phyloP scores from a whole-genome alignment of 129 eudicot genomes.

The Pittosporum tobira region DNA sequence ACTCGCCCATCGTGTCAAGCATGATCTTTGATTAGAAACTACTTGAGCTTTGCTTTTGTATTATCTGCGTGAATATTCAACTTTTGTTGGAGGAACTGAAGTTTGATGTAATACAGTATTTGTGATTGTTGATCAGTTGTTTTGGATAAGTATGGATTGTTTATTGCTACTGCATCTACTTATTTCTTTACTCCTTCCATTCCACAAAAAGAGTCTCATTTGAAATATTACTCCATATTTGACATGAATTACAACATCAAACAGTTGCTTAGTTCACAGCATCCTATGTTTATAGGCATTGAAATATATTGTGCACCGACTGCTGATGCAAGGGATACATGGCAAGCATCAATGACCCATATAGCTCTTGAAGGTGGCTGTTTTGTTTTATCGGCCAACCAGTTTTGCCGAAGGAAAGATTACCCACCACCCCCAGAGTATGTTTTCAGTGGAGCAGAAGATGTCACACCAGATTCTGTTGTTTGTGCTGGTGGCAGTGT shows the following conservation, averaged over 20 bases:
- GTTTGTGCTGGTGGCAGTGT: slow-evolving; percentile 97
- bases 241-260: not conserved
- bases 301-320: slow-evolving; percentile 99
- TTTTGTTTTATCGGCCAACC: slow-evolving; percentile 87
- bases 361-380: slow-evolving; percentile 99
- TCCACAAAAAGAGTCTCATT: too few species aligned
- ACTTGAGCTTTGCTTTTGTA: too few species aligned
- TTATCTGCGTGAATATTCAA: too few species aligned
- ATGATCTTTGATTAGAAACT: too few species aligned
- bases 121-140: too few species aligned
- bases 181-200: too few species aligned
- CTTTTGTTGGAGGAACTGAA: too few species aligned
- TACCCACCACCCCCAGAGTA: slow-evolving; percentile 96
- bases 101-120: too few species aligned
- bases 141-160: too few species aligned
- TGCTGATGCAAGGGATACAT: slow-evolving; percentile 89
- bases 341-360: slow-evolving; percentile 99
- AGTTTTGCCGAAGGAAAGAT: slow-evolving; percentile 87
- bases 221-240: not conserved
- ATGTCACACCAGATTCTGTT: slow-evolving; percentile 72
- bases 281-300: slow-evolving; percentile 42
- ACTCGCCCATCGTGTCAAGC: too few species aligned
- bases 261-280: not conserved
- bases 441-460: slow-evolving; percentile 55
- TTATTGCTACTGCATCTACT: too few species aligned